A percentile compares a stretch with the other conserved stretches of the same genome.
phyloP scores from a whole-genome alignment of 768 basidiomycete genomes.

The Gautieria morchelliformis region DNA sequence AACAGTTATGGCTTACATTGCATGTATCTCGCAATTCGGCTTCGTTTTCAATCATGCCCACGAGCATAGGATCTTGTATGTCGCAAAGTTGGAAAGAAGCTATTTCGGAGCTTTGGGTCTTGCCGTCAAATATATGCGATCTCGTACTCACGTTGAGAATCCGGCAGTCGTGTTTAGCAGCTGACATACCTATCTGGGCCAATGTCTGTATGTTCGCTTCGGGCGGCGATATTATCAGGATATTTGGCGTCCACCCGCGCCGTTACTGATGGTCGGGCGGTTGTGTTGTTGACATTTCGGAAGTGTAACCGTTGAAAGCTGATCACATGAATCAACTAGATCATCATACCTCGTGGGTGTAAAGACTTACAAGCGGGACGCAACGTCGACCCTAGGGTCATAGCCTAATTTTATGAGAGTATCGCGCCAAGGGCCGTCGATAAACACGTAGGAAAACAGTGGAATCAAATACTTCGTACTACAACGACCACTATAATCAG shows the following conservation, averaged over 20 bases:
- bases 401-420: constrained; percentile 79
- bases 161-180: neutral
- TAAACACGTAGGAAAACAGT: constrained; percentile 77
- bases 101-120: constrained; percentile 68
- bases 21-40: constrained; percentile 61
- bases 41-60: constrained; percentile 67
- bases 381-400: constrained; percentile 71
- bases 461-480: constrained; percentile 81
- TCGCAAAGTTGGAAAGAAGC: constrained; percentile 95
- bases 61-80: constrained; percentile 77
- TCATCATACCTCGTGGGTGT: neutral
- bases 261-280: constrained; percentile 66
- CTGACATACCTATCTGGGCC: neutral
- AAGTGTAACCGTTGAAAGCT: constrained; percentile 93
- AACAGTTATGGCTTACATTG: constrained; percentile 42
- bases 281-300: constrained; percentile 77
- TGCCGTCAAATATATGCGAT: constrained; percentile 87
- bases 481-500: neutral
- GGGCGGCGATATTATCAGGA: neutral
- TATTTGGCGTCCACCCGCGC: constrained; percentile 27
- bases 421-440: constrained; percentile 92
- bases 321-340: neutral
- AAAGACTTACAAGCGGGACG: constrained; percentile 65
- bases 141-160: constrained; percentile 17
- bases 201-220: neutral